Evolutionary conservation across 306 rosid genomes (phyloP).

Genomic region (Cyamopsis tetragonoloba): DNA sequence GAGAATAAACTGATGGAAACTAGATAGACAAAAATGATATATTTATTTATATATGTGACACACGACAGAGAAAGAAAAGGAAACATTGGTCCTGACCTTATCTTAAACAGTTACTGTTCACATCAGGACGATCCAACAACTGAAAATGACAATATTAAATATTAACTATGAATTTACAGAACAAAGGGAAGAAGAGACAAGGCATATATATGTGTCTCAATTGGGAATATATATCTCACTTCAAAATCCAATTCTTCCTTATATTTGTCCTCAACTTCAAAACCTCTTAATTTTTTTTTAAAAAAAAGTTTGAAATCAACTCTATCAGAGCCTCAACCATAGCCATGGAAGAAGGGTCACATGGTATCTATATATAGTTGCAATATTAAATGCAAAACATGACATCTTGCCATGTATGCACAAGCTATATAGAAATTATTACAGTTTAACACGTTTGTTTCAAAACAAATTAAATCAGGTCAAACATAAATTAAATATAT

Average conservation of each 20-base stretch:
- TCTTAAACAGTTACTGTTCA: slow-evolving; percentile 29
- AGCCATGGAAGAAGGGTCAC: slow-evolving; percentile 47
- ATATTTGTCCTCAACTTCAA: slow-evolving; percentile 36
- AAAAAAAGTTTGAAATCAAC: slow-evolving; percentile 17
- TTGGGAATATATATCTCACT: slow-evolving; percentile 13
- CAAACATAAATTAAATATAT: no score
- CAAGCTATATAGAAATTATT: slow-evolving; percentile 7
- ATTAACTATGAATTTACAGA: slow-evolving; percentile 13
- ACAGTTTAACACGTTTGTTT: no score
- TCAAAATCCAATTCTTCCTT: slow-evolving; percentile 1
- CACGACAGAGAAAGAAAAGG: background rate
- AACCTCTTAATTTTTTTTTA: no score
- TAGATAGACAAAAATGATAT: no score
- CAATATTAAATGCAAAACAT: background rate
- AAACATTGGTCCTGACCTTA: slow-evolving; percentile 27
- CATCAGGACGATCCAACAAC: slow-evolving; percentile 19
- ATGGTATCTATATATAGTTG: slow-evolving; percentile 4
- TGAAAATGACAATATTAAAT: background rate
- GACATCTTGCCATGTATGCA: slow-evolving; percentile 17
- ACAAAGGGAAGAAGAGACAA: slow-evolving; percentile 18
- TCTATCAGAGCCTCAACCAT: slow-evolving; percentile 17
- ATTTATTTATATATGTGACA: no score
- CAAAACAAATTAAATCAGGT: no score
- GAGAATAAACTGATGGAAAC: no score
- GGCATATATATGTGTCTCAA: slow-evolving; percentile 10